Conservation (phyloP, 2,329 filamentous ascomycete genomes). For the Xylariaceae sp. region DNA sequence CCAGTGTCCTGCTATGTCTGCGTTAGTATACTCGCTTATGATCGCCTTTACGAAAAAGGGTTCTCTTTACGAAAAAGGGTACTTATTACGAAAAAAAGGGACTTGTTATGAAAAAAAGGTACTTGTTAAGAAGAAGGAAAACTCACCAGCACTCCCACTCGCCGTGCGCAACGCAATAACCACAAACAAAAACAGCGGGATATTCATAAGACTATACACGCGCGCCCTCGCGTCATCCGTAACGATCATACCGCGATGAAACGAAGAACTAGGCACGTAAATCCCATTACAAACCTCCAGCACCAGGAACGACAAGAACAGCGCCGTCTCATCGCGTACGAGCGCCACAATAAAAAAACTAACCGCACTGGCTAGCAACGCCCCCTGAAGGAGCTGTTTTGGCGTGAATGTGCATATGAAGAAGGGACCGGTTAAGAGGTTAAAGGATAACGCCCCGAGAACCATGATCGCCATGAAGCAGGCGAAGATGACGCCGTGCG, state of each 20-base stretch:
- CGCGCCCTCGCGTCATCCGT: constrained; percentile 28
- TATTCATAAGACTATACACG: constrained; percentile 33
- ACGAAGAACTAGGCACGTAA: constrained; percentile 33
- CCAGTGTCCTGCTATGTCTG: constrained; percentile 17
- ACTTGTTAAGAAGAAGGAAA: not conserved
- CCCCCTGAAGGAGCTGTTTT: constrained; percentile 22
- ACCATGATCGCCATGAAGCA: constrained; percentile 57
- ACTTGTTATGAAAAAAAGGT: not conserved
- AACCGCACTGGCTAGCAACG: constrained; percentile 23
- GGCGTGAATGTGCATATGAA: not conserved
- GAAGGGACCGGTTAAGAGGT: constrained; percentile 24
- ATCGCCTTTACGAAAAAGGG: not conserved
- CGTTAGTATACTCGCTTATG: not conserved
- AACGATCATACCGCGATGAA: constrained; percentile 29
- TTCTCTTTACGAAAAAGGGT: not conserved
- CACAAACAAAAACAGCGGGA: constrained; percentile 55
- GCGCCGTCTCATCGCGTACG: constrained; percentile 20
- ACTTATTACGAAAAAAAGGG: not conserved
- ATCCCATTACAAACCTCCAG: constrained; percentile 34
- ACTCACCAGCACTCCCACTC: constrained; percentile 27
- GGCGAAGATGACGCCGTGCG: constrained; percentile 51
- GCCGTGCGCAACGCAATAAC: constrained; percentile 41
- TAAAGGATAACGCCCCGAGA: constrained; percentile 52
- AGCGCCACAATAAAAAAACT: constrained; percentile 25
- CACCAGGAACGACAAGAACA: constrained; percentile 29